Percentiles rank a stretch among this genome's conserved stretches.
Evolutionary conservation across 345 rosid species (phyloP).

Genomic region (Anacardium occidentale): DNA sequence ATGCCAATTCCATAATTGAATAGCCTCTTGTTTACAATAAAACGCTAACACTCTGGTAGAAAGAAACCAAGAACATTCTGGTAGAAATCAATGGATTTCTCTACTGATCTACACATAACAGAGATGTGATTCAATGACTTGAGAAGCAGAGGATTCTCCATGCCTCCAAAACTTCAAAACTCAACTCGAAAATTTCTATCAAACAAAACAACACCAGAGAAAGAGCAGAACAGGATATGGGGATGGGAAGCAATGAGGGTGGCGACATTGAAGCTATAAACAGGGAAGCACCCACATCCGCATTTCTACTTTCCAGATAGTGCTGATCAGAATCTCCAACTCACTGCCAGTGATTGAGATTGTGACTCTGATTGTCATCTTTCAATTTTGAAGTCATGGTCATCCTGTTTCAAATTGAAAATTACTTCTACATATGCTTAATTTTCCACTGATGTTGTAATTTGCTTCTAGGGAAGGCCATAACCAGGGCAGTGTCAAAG

Average conservation of each 20-base stretch:
- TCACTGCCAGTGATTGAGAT: not conserved
- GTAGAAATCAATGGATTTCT: conserved; percentile 61
- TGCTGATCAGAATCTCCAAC: no score
- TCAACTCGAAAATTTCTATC: no score
- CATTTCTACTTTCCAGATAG: not conserved
- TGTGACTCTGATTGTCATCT: no score
- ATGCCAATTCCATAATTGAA: conserved; percentile 70
- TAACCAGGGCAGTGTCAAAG: no score
- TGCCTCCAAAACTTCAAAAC: no score
- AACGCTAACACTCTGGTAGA: no score
- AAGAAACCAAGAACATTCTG: conserved; percentile 67
- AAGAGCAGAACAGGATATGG: no score
- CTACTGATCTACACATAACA: conserved; percentile 57
- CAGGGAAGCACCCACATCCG: not conserved
- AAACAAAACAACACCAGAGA: no score
- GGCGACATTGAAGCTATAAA: not conserved
- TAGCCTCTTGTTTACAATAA: conserved; percentile 38
- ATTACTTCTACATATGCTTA: not conserved
- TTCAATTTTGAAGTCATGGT: no score
- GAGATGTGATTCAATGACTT: conserved; percentile 79
- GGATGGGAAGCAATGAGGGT: not conserved
- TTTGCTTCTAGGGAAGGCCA: no score
- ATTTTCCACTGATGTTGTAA: no score
- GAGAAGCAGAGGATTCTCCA: conserved; percentile 55
- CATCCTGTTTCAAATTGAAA: not conserved